A percentile compares a stretch with the other conserved stretches of the same genome.
Evolutionary conservation across 257 asterid species (phyloP).

Genomic region (Datura wrightii): DNA sequence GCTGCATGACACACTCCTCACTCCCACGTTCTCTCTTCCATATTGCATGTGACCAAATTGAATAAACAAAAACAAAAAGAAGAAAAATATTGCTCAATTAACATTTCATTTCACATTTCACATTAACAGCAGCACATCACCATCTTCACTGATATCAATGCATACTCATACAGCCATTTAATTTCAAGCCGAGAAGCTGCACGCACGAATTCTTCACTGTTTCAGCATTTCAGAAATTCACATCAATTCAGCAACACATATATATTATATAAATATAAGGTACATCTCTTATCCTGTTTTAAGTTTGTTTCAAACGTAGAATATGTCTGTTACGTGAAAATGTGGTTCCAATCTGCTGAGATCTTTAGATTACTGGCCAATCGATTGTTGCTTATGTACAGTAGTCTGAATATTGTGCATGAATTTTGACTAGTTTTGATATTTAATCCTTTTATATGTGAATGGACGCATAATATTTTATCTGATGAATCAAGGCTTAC

Average conservation of each 20-base stretch:
- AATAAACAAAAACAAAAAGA: background rate
- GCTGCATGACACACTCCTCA: background rate
- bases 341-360: background rate
- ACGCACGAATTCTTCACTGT: background rate
- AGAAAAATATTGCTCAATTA: background rate
- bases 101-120: too few relatives aligned
- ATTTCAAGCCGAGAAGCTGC: background rate
- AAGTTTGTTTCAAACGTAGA: background rate
- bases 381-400: background rate
- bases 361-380: background rate
- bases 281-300: background rate
- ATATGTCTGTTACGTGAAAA: background rate
- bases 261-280: background rate
- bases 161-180: background rate
- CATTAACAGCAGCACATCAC: background rate
- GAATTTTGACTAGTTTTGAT: background rate
- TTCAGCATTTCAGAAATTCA: background rate
- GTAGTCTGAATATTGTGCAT: background rate
- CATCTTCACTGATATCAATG: background rate
- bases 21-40: constrained; percentile 13
- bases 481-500: background rate
- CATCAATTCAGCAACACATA: background rate
- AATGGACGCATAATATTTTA: background rate
- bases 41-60: background rate
- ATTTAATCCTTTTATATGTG: background rate